Evolutionary conservation across 768 basidiomycete genomes (phyloP).

Genomic region (Leccinellum rugosiceps): DNA sequence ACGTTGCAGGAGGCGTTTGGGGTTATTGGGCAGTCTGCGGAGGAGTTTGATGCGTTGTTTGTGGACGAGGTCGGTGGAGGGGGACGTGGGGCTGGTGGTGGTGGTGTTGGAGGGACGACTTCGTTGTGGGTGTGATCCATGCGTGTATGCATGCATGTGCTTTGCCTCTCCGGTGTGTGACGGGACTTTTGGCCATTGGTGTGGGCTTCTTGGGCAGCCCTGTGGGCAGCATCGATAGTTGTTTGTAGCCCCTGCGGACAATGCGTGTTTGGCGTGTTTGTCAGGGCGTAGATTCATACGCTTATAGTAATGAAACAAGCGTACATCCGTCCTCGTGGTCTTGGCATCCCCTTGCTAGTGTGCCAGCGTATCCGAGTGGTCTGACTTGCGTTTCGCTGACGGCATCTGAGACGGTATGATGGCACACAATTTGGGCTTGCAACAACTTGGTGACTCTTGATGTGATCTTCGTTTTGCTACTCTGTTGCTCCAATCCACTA

Average conservation of each 20-base stretch:
- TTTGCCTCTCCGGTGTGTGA: background rate
- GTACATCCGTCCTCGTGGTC: constrained; percentile 6
- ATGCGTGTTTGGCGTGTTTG: constrained; percentile 2
- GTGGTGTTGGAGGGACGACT: background rate
- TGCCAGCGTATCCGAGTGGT: too few species aligned
- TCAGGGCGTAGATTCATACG: background rate
- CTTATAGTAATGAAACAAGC: background rate
- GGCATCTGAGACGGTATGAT: background rate
- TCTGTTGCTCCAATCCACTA: background rate
- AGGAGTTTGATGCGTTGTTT: constrained; percentile 84
- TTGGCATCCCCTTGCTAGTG: background rate
- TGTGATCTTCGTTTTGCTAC: background rate
- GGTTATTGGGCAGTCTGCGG: constrained; percentile 78
- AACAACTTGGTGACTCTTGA: background rate
- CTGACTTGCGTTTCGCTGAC: background rate
- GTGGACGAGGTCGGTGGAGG: constrained; percentile 10
- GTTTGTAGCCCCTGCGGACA: constrained; percentile 3
- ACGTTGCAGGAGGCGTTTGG: constrained; percentile 90
- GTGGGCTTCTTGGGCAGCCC: background rate
- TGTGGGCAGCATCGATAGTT: background rate
- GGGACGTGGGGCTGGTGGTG: background rate
- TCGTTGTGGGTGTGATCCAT: constrained; percentile 15
- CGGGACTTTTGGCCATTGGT: constrained; percentile 6
- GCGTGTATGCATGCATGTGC: background rate
- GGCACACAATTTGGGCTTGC: too few species aligned